Evolutionary conservation across 768 basidiomycete genomes (phyloP), one percentile per base, ranked within the genome.

Genomic region (Albatrellus ellisii): DNA sequence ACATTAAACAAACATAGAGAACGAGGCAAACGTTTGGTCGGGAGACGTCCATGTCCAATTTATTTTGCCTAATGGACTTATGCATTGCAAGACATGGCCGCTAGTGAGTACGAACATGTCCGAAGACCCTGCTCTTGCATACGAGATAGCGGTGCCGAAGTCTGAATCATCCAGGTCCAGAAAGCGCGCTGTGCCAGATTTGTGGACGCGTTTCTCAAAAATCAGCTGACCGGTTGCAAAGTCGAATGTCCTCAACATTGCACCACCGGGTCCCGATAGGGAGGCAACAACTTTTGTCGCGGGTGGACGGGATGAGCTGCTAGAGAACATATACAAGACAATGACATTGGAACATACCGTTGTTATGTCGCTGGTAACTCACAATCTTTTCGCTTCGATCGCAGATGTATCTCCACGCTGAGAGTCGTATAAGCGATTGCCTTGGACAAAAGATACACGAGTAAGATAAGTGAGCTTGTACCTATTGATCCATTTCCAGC

Each of bases 401-500:
- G 49, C 79, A 79, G 42, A 82, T 59, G 59, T 84, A 72, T 59
- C 91, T 70, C 91, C 91, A 95, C 15, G 67, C 87, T 88, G 43
- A 32, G 27, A 34, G 17, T 22, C 38, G 36, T 40, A 29, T 36
- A 42, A 39, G 25, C 5, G 4, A 17, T 29, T 15, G 27, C 9
- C n/a, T 1, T 3, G 2, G 14, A 12, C 4, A 27, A 9, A 20
- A 11, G 14, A 21, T 14, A 11, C 12, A 34, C 18, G 40, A 21
- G 17, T 1, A 32, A 2, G 10, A 26, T 5, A 18, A 26, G 27
- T 17, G 18, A 2, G 11, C 26, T 56, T 75, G 48, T 56, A 90
- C 90, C 77, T 55, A 91, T 61, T 37, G 67, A 68, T 1, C 90
- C 89, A 50, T 80, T 71, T 7, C 66, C 63, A 6, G 72, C 68